phyloP scores from a whole-genome alignment of 2,329 filamentous ascomycete genomes.

The Monosporascus sp. region DNA sequence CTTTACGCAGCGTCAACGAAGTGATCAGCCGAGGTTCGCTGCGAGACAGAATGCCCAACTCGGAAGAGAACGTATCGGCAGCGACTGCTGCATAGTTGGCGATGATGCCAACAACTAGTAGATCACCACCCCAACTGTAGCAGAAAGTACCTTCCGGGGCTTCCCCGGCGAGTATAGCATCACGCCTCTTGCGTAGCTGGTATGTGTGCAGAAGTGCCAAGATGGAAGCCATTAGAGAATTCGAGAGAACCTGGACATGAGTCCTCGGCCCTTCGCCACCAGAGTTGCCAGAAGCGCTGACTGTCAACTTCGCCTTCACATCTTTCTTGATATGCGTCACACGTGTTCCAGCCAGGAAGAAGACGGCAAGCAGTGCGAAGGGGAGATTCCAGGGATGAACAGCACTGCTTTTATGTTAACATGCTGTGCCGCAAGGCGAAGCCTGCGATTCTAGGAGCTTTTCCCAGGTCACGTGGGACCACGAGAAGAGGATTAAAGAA shows the following conservation, averaged over 20 bases:
- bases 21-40: constrained; percentile 79
- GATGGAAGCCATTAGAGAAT: constrained; percentile 73
- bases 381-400: constrained; percentile 92
- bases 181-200: constrained; percentile 47
- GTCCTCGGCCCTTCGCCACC: constrained; percentile 80
- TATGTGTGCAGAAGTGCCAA: constrained; percentile 54
- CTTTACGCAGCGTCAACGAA: constrained; percentile 66
- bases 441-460: not conserved
- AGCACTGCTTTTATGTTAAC: constrained; percentile 35
- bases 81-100: constrained; percentile 87
- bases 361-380: constrained; percentile 76
- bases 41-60: constrained; percentile 84
- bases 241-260: constrained; percentile 83
- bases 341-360: constrained; percentile 79
- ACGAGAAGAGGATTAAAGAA: not conserved
- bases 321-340: constrained; percentile 88
- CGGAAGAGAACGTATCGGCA: constrained; percentile 91
- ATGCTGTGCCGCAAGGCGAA: not conserved
- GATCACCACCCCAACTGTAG: constrained; percentile 56
- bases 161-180: constrained; percentile 30
- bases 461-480: not conserved
- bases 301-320: constrained; percentile 74
- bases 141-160: constrained; percentile 39
- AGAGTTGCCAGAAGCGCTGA: constrained; percentile 65
- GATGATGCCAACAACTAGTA: constrained; percentile 61